phyloP scores from a whole-genome alignment of 306 rosid species.

The Betula pendula region DNA sequence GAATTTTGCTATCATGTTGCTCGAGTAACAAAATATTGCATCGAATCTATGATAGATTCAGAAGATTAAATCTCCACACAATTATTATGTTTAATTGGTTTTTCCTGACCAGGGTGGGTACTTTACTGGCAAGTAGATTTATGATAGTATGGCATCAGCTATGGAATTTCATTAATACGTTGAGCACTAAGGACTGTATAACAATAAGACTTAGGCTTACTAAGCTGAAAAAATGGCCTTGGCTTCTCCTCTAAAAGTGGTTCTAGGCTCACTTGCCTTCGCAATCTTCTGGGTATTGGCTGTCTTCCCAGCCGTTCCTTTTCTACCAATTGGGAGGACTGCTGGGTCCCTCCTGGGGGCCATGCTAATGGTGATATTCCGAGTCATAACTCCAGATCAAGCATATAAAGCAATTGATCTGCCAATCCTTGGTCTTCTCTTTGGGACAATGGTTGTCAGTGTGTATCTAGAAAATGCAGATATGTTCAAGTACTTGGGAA shows the following conservation, averaged over 20 bases:
- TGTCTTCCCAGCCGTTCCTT: constrained; percentile 85
- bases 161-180: background rate
- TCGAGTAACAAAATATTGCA: background rate
- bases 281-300: constrained; percentile 84
- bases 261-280: constrained; percentile 76
- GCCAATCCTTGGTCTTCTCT: constrained; percentile 85
- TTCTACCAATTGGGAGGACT: constrained; percentile 83
- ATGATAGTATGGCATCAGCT: background rate
- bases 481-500: constrained; percentile 84
- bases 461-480: constrained; percentile 90
- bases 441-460: constrained; percentile 95
- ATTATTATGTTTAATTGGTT: constrained; percentile 1
- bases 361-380: constrained; percentile 76
- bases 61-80: constrained; percentile 11
- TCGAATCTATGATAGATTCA: background rate
- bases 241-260: constrained; percentile 64
- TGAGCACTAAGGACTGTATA: background rate
- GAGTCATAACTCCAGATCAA: constrained; percentile 65
- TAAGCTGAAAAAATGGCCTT: constrained; percentile 51
- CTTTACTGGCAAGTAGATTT: background rate
- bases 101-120: constrained; percentile 33
- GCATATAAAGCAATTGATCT: constrained; percentile 80
- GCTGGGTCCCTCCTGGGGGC: constrained; percentile 93
- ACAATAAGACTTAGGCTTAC: background rate
- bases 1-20: constrained; percentile 4